phyloP scores from a whole-genome alignment of 1,139 yeast genomes.

The Meyerozyma sp. region DNA sequence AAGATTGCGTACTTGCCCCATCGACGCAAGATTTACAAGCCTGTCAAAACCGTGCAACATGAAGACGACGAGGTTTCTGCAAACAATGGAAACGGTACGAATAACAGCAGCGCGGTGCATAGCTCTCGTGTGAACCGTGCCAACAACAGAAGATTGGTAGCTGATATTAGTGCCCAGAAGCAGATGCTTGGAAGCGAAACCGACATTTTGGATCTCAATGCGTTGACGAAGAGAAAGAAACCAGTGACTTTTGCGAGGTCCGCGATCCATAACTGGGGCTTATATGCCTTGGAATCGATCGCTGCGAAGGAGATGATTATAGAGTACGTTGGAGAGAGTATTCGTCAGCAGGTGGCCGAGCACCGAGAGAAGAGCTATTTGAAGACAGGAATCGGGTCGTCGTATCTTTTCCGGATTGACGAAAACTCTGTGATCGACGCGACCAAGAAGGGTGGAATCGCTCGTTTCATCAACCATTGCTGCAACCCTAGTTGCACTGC shows the following conservation, averaged over 20 bases:
- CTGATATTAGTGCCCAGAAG: slow-evolving; percentile 80
- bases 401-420: slow-evolving; percentile 87
- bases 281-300: slow-evolving; percentile 91
- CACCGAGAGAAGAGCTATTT: slow-evolving; percentile 82
- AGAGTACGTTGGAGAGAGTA: slow-evolving; percentile 96
- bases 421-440: slow-evolving; percentile 96
- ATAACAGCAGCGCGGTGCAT: slow-evolving; percentile 27
- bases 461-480: slow-evolving; percentile 93
- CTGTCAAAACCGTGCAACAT: slow-evolving; percentile 51
- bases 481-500: slow-evolving; percentile 98
- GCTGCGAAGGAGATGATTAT: slow-evolving; percentile 95
- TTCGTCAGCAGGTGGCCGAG: slow-evolving; percentile 93
- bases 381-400: slow-evolving; percentile 91
- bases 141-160: slow-evolving; percentile 83
- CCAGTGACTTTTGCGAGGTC: slow-evolving; percentile 95
- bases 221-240: slow-evolving; percentile 81
- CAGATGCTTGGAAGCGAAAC: slow-evolving; percentile 77
- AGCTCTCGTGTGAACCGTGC: slow-evolving; percentile 87
- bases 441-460: slow-evolving; percentile 94
- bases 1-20: slow-evolving; percentile 81
- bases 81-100: slow-evolving; percentile 11
- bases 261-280: slow-evolving; percentile 97
- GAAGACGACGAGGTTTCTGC: slow-evolving; percentile 39
- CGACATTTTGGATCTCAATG: slow-evolving; percentile 70
- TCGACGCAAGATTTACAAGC: slow-evolving; percentile 49